phyloP scores from a whole-genome alignment of 2,329 filamentous ascomycete genomes.

The Scortechinia acanthostroma region DNA sequence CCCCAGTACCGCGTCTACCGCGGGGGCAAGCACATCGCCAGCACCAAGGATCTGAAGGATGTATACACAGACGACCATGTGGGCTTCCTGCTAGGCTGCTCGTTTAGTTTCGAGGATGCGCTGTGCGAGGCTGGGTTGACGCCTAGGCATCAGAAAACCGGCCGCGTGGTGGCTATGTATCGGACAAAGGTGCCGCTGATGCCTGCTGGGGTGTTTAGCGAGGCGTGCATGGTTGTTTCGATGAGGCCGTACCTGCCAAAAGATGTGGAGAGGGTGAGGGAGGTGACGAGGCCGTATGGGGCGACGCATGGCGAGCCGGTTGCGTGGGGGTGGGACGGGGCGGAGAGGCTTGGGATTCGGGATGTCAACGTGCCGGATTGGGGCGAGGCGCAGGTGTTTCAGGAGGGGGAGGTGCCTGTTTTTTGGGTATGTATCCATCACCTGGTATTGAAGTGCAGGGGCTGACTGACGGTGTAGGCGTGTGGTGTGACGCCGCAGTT shows the following conservation, averaged over 20 bases:
- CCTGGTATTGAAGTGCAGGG: no score
- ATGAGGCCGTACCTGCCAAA: conserved; percentile 48
- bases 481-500: not conserved
- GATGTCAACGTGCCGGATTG: conserved; percentile 45
- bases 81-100: conserved; percentile 57
- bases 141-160: conserved; percentile 37
- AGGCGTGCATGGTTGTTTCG: conserved; percentile 47
- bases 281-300: conserved; percentile 43
- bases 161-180: conserved; percentile 54
- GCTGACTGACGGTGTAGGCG: no score
- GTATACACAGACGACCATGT: conserved; percentile 52
- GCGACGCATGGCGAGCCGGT: conserved; percentile 58
- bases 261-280: conserved; percentile 41
- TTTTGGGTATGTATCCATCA: not conserved
- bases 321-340: conserved; percentile 56
- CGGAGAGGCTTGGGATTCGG: conserved; percentile 39
- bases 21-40: conserved; percentile 28
- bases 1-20: conserved; percentile 51
- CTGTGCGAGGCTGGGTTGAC: conserved; percentile 38
- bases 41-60: conserved; percentile 30
- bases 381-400: conserved; percentile 30
- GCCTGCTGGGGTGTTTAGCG: conserved; percentile 48
- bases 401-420: not conserved
- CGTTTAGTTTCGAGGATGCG: conserved; percentile 54
- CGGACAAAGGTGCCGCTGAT: conserved; percentile 44